Evolutionary conservation across 2,329 filamentous ascomycete species (phyloP), one percentile per base, ranked within the genome.

Genomic region (Nemania sp.): DNA sequence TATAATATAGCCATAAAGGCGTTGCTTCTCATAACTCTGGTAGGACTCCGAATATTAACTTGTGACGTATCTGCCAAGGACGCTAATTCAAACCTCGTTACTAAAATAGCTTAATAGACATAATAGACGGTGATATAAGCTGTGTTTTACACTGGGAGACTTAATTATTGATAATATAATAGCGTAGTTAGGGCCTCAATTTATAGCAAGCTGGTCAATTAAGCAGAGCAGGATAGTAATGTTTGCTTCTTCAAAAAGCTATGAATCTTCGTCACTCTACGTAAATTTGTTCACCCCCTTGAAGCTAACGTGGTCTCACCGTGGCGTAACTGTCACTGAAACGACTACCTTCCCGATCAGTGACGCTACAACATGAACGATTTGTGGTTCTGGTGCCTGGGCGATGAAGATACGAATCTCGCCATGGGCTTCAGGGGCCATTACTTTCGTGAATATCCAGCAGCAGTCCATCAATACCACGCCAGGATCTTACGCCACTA

Each of bases 221-320:
- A n/a, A n/a, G n/a, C n/a, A n/a, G n/a, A n/a, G n/a, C n/a, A n/a
- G n/a, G n/a, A n/a, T n/a, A n/a, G n/a, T n/a, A n/a, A n/a, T n/a
- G n/a, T n/a, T n/a, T n/a, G n/a, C n/a, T n/a, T 85, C 84, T 0
- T 82, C 87, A 61, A 87, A 87, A 77, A 84, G 81, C 53, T 78
- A 82, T 53, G 80, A 83, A 59, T 74, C 76, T 29, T 75, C 77
- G 0, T 78, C 79, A 0, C 77, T 87, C 0, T 86, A 82, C 62
- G 80, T 87, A 41, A 87, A 87, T 68, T 73, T 86, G 1, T 87
- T 85, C 68, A 82, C 80, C 0, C 80, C 84, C 0, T 86, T 84
- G 0, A 79, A 77, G 3, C 71, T 87, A 13, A 78, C 76, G 18
- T 87, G 84, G 84, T 74, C 76, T 0, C 76, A 82, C 8, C 77